These are phyloP conservation scores for Xenoacremonium recifei DNA, from an alignment of 2,329 filamentous ascomycete genomes.

Conservation along the genomic window DNA sequence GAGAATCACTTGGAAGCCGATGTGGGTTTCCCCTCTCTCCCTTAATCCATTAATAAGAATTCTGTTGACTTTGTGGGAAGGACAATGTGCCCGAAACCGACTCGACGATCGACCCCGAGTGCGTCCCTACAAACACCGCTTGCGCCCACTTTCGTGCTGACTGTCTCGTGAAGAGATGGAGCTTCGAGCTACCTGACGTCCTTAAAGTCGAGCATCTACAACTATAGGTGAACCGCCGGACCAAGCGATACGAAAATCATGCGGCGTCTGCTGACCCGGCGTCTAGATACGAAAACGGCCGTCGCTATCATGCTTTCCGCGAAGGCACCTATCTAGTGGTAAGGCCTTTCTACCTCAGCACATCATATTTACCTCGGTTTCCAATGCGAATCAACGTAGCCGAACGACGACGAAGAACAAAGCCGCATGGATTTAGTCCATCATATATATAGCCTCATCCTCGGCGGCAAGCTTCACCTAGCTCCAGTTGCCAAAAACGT, in stretches of 20 bases:
- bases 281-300: background rate
- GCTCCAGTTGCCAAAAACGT: slow-evolving; percentile 1
- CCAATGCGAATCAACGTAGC: background rate
- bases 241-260: too few relatives aligned
- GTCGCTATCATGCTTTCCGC: background rate
- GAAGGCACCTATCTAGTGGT: background rate
- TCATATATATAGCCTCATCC: slow-evolving; percentile 2
- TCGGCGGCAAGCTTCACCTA: slow-evolving; percentile 1
- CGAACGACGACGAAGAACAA: slow-evolving; percentile 27
- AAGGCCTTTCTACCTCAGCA: background rate
- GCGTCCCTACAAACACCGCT: background rate
- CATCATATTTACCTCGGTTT: background rate
- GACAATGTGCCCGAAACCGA: background rate
- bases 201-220: background rate
- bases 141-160: background rate
- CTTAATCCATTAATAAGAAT: too few relatives aligned
- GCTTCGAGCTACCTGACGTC: background rate
- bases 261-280: background rate
- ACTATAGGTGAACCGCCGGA: background rate
- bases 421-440: slow-evolving; percentile 6
- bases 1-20: too few relatives aligned
- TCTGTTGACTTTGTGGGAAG: too few relatives aligned
- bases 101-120: background rate
- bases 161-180: background rate
- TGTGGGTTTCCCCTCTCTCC: too few relatives aligned